Evolutionary conservation across 2,329 filamentous ascomycete species (phyloP), one percentile per base, ranked within the genome.

Genomic region (Colletotrichum musae): DNA sequence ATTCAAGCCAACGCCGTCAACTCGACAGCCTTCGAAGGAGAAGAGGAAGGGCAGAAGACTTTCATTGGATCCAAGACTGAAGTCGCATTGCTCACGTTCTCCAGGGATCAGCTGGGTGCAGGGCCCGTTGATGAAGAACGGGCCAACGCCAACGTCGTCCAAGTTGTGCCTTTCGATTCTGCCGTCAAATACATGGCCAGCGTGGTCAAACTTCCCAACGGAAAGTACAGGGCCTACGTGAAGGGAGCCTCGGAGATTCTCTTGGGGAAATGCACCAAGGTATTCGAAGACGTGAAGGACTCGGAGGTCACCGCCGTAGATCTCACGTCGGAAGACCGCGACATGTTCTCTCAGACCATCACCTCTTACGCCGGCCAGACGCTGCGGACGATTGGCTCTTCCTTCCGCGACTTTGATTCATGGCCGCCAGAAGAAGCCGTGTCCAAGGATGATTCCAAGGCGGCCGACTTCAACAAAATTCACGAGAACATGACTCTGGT

Each of bases 61-160:
- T 94, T 93, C 72, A 86, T 94, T 71, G 92, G 92, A 36, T 94
- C 92, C 5, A 94, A 94, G 80, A 94, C 92, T 0, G 92, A 94
- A 76, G 93, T 91, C 4, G 92, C 92, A 24, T 83, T 94, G 13
- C 84, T 94, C n/a, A 83, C 85, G 26, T 93, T 94, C 75, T 90
- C 91, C 21, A 86, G 87, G 57, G 88, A 92, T 57, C 84, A 89
- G 74, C 82, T 94, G 15, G 91, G 86, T 50, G 89, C 94, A 83
- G 87, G 87, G 6, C 84, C 86, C 0, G 80, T 93, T 16, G 82
- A 82, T 54, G 84, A 90, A 70, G 90, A 91, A 73, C 86, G 92
- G 18, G 84, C 88, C 15, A 92, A 91, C 72, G 85, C 86, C 45
- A 84, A 87, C 75, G 54, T 76, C 3, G 71, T 79, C 4, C 83